Evolutionary conservation across 2,329 filamentous ascomycete genomes (phyloP), one percentile per base, ranked within the genome.

Genomic region (Ophiostoma triangulosporum): DNA sequence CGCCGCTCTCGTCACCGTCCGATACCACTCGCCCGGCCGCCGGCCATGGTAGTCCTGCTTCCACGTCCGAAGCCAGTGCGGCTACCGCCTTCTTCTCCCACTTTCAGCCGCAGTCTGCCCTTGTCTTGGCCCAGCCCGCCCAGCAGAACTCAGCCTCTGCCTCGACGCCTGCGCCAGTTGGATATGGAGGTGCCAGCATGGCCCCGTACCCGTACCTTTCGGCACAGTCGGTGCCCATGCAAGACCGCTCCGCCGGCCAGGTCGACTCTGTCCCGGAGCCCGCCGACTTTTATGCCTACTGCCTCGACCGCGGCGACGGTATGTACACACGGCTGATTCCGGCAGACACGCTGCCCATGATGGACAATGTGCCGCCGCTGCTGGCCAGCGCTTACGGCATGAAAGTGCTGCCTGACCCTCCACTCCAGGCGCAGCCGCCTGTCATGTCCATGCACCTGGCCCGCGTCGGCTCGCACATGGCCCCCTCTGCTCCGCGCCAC

Each of bases 291-390:
- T 74, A 70, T 53, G 70, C 68, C 2, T 81, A 81, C 62, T 78
- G 70, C 57, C 71, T 75, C 51, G 70, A 74, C 51, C 70, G 78
- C 6, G 73, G 73, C 8, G 71, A 78, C 55, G 78, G 78, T 3
- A 65, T 68, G 48, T 75, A 71, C 55, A 80, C 78, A 5, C 69
- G 73, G 3, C 70, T 82, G 0, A 66, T 81, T 14, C 76, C 76
- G 0, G 77, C 74, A 0, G 78, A 82, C 57, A 67, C 71, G 65
- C 64, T 81, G 11, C 73, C 72, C 0, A 62, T 65, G 3, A 60
- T 74, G 32, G 59, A 64, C 6, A 70, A 72, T 45, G 65, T 81
- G 4, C 71, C 73, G 1, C 60, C 68, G 1, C 53, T 66, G 1
- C 69, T 77, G 62, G 54, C 61, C 9, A 64, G 62, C 33, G 63